Conservation (phyloP, 176 grass and related monocot genomes). For the Tillandsia leiboldiana region DNA sequence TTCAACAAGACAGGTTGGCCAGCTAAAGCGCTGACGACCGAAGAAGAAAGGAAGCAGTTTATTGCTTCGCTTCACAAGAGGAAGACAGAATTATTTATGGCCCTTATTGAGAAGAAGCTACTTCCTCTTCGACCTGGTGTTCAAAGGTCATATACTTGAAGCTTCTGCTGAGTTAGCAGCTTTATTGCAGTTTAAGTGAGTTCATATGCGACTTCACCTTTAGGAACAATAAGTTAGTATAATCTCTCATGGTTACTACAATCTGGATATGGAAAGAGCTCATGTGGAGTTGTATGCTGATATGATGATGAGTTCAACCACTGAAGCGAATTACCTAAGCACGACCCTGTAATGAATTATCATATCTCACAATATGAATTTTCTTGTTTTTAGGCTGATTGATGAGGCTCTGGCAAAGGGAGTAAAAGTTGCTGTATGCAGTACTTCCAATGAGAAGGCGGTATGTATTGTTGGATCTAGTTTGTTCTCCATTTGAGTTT, state of each 20-base stretch:
- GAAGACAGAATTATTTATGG: slow-evolving; percentile 95
- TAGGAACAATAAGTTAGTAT: neutral
- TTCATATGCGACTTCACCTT: neutral
- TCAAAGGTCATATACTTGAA: slow-evolving; percentile 58
- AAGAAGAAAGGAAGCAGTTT: slow-evolving; percentile 77
- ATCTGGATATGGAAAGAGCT: no score
- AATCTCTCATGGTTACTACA: no score
- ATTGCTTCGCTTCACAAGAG: slow-evolving; percentile 90
- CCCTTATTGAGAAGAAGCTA: slow-evolving; percentile 84
- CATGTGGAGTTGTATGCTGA: no score
- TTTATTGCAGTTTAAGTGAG: slow-evolving; percentile 26
- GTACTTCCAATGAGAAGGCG: slow-evolving; percentile 97
- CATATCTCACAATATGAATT: neutral
- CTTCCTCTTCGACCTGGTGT: slow-evolving; percentile 96
- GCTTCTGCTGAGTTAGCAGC: slow-evolving; percentile 17
- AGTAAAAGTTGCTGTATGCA: slow-evolving; percentile 90
- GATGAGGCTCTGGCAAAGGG: slow-evolving; percentile 81
- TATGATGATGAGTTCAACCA: no score
- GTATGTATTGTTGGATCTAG: slow-evolving; percentile 32
- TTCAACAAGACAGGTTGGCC: slow-evolving; percentile 91
- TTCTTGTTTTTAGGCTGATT: slow-evolving; percentile 53
- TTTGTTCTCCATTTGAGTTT: neutral
- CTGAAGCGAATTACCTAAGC: no score
- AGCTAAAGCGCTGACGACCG: slow-evolving; percentile 54
- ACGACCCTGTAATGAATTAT: no score